phyloP scores from a whole-genome alignment of 2,329 filamentous ascomycete genomes.

The Curvularia sp. region DNA sequence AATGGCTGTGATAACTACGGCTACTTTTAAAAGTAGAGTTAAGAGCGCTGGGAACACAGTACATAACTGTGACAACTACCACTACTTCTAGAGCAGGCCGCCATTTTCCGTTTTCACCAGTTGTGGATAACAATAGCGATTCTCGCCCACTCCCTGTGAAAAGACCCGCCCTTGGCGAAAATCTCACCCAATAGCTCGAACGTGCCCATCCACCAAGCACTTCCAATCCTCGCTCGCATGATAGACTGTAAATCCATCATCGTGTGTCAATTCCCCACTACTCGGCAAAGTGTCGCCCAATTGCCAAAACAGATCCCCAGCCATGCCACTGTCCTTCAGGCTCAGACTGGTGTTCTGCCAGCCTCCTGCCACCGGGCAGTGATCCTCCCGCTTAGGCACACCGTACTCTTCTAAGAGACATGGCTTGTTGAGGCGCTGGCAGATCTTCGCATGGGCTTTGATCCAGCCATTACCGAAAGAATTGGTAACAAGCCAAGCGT shows the following conservation, averaged over 20 bases:
- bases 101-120: no score
- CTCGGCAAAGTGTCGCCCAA: slow-evolving; percentile 36
- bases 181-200: slow-evolving; percentile 33
- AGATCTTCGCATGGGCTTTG: slow-evolving; percentile 53
- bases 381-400: slow-evolving; percentile 26
- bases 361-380: slow-evolving; percentile 37
- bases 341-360: slow-evolving; percentile 43
- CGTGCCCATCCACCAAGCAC: slow-evolving; percentile 40
- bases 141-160: neutral
- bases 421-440: slow-evolving; percentile 49
- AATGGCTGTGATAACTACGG: no score
- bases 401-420: slow-evolving; percentile 53
- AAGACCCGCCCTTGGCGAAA: neutral
- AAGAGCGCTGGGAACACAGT: no score
- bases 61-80: no score
- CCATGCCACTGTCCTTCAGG: slow-evolving; percentile 37
- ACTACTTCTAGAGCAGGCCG: no score
- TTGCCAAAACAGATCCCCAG: slow-evolving; percentile 46
- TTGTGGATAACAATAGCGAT: neutral
- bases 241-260: slow-evolving; percentile 46
- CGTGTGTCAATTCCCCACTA: slow-evolving; percentile 32
- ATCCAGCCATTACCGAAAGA: slow-evolving; percentile 58
- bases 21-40: no score
- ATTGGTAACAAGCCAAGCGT: slow-evolving; percentile 48
- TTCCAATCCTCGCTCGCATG: slow-evolving; percentile 40